Evolutionary conservation across 306 rosid species (phyloP), one percentile per base, ranked within the genome.

Genomic region (Rosa persica): DNA sequence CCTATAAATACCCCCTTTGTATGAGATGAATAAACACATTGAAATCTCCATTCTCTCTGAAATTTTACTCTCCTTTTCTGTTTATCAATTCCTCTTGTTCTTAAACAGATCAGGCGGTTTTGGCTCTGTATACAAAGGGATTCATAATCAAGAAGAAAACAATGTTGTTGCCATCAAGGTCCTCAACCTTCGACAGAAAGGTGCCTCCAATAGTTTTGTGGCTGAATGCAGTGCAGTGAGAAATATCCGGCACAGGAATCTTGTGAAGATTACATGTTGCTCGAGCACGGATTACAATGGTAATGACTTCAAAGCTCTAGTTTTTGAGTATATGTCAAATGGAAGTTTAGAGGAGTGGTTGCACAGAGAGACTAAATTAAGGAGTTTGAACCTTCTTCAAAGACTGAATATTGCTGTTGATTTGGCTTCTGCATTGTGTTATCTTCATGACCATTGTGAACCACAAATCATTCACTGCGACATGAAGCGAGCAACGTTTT

Each of bases 231-330:
- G 54, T 25, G 88, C 85, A 9, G 12, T 88, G 3, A 78, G 84
- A 72, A 51, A 40, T 66, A 77, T 82, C 25, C 70, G 81, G 69
- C 88, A 88, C 75, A 55, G 87, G 0, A 88, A 88, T 76, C 89
- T 88, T 62, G 85, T 88, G 27, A 80, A 86, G 88, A 86, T 86
- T 66, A 83, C 77, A 20, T 76, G 81, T 42, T 80, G 84, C 66
- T 87, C 85, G 2, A 82, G 82, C 57, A 11, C 20, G 5, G 81
- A 78, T 10, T 7, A 78, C 70, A 30, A 77, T 5, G 87, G 87
- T 6, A 72, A 82, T 34, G 86, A 85, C 1, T 88, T 85, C 74
- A 85, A 85, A 67, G 84, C 86, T 40, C 12, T 85, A 7, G 85
- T 85, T 4, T 81, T 80, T 51, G 76, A 85, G 39, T 88, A 78